A percentile compares a stretch with the other conserved stretches of the same genome.
Conservation (phyloP, 106 monocot species). For the Phalaenopsis aphrodite region DNA sequence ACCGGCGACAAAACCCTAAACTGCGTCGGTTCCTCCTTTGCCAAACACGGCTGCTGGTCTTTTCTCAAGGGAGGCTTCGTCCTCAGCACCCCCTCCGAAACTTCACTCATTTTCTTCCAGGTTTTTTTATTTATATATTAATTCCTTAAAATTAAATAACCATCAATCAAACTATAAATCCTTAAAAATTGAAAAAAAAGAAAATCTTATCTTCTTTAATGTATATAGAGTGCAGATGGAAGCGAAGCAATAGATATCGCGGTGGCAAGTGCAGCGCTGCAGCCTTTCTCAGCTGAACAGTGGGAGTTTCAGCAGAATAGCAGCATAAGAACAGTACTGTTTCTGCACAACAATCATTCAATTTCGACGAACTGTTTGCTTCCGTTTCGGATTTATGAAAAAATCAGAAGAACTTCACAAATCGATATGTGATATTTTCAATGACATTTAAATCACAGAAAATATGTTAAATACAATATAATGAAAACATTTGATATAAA, state of each 20-base stretch:
- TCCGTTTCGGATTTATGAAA: neutral
- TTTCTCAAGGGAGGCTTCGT: conserved; percentile 92
- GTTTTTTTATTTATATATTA: conserved; percentile 11
- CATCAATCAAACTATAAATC: neutral
- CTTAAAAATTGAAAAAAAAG: neutral
- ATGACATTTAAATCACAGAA: too few relatives aligned
- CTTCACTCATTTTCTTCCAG: conserved; percentile 67
- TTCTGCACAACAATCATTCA: neutral
- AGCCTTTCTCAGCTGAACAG: conserved; percentile 72
- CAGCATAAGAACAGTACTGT: conserved; percentile 50
- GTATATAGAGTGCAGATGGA: conserved; percentile 11
- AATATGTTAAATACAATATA: too few relatives aligned
- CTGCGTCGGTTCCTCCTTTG: conserved; percentile 71
- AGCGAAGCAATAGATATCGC: conserved; percentile 28
- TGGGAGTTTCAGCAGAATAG: conserved; percentile 65
- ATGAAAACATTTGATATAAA: too few relatives aligned
- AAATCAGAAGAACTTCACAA: conserved; percentile 27
- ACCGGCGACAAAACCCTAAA: conserved; percentile 36
- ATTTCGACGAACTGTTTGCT: neutral
- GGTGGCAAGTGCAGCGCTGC: conserved; percentile 55
- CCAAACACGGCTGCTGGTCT: conserved; percentile 71
- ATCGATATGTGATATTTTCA: too few relatives aligned
- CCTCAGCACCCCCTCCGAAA: conserved; percentile 47
- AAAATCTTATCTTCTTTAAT: neutral
- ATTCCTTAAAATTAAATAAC: neutral